A percentile compares a stretch with the other conserved stretches of the same genome.
Evolutionary conservation across 139 green algal genomes (phyloP).

Genomic region (Closterium sp.): DNA sequence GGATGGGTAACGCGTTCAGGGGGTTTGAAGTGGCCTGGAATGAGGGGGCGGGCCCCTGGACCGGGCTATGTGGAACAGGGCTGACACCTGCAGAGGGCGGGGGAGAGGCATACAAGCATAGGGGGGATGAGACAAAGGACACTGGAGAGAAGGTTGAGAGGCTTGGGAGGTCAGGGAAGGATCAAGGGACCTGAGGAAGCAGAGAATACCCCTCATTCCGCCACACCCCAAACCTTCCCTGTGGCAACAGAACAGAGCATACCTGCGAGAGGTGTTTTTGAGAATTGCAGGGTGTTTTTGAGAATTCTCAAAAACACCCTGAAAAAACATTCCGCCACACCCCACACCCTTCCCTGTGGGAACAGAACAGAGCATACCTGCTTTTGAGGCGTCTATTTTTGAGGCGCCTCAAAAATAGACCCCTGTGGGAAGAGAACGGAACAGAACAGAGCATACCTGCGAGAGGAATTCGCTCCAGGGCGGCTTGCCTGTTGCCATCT

Average conservation of each 20-base stretch:
- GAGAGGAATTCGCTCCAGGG: slow-evolving; percentile 65
- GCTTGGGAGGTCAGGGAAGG: background rate
- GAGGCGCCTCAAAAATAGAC: background rate
- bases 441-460: background rate
- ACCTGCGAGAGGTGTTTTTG: no score
- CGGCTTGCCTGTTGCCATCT: slow-evolving; percentile 92
- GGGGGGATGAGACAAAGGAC: background rate
- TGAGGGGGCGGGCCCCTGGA: slow-evolving; percentile 69
- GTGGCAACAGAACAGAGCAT: no score
- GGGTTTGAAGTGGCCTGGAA: no score
- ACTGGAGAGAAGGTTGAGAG: background rate
- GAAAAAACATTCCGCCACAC: no score
- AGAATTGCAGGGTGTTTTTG: no score
- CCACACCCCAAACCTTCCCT: no score
- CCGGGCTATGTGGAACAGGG: slow-evolving; percentile 88
- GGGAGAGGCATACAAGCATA: no score
- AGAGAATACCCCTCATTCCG: no score
- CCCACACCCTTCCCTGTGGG: no score
- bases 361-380: no score
- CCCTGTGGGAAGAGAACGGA: background rate
- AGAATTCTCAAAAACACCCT: no score
- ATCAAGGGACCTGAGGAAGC: background rate
- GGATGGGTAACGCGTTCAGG: no score
- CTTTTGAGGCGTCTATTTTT: background rate
- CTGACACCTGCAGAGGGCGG: slow-evolving; percentile 61